Conservation (phyloP, 1,139 yeast genomes). For the Yamadazyma sp. region DNA sequence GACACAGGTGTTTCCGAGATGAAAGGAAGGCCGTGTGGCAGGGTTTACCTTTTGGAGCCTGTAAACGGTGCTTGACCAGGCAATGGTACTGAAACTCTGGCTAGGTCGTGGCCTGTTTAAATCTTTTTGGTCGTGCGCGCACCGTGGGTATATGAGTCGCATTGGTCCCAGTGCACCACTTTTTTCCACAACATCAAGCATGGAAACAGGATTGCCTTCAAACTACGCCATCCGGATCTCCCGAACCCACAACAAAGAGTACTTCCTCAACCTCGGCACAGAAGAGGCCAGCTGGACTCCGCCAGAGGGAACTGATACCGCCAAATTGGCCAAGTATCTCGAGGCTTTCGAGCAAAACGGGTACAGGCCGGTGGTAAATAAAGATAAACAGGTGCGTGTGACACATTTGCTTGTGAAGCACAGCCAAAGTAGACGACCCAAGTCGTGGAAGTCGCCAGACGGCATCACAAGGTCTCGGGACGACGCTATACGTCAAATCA, state of each 20-base stretch:
- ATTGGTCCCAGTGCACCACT: too few species aligned
- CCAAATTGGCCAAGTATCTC: constrained; percentile 57
- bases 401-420: constrained; percentile 82
- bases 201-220: constrained; percentile 74
- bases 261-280: constrained; percentile 70
- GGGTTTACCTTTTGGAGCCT: too few species aligned
- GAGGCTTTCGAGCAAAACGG: constrained; percentile 47
- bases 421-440: constrained; percentile 80
- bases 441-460: constrained; percentile 82
- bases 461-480: constrained; percentile 75
- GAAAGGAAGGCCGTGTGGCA: too few species aligned
- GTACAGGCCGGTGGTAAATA: constrained; percentile 59
- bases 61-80: too few species aligned
- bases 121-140: too few species aligned
- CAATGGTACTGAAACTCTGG: too few species aligned
- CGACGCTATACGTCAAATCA: constrained; percentile 71
- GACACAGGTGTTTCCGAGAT: too few species aligned
- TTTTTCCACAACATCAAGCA: constrained; percentile 1
- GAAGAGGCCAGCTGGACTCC: constrained; percentile 88
- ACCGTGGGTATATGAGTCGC: neutral
- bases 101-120: too few species aligned
- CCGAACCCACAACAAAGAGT: constrained; percentile 79
- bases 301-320: constrained; percentile 78
- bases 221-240: constrained; percentile 85
- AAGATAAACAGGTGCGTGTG: constrained; percentile 42